Evolutionary conservation across 23 red algal genomes (phyloP), one percentile per base, ranked within the genome.

Genomic region (Gracilaria domingensis): DNA sequence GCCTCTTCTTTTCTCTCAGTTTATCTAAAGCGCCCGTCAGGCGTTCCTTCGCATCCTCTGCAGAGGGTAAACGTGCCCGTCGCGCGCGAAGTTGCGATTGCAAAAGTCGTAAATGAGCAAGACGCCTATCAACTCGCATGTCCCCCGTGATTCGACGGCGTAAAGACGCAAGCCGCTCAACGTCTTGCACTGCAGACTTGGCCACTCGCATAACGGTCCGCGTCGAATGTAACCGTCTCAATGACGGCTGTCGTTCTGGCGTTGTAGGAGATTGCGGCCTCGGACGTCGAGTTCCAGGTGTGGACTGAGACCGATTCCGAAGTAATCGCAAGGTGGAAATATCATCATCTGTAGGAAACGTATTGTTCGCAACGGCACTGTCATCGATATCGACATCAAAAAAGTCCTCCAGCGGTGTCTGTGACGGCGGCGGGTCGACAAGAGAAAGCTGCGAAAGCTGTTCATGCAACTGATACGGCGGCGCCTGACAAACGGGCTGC

Each of bases 371-470:
- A 3, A 82, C 53, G 5, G 25, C 79, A 60, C 54, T 45, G 5
- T 82, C 79, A 45, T 65, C 58, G 40, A 82, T 53, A 82, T 82
- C 79, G 54, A 14, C 54, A 25, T 82, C 79, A 36, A 82, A 82
- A 59, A 82, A 82, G 30, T 82, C 79, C 8, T 59, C 58, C 53
- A 82, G 26, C 0, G 39, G 53, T 4, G 20, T 2, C 0, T 82
- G 79, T 2, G 54, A 6, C 4, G 39, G 39, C 6, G 79, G 39
- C 36, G 39, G 23, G 64, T 82, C 54, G 54, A 25, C 36, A 33
- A 59, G 35, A 45, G 79, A 64, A 9, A 82, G 50, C 2, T n/a
- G 17, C 18, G 53, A 23, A 82, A 82, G 79, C 21, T 82, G 79
- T 9, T 53, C 36, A 37, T 82, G 79, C 38, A 55, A 36, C 11